Percentiles rank a stretch among this genome's conserved stretches.
Evolutionary conservation across 1,284 basidiomycete genomes (phyloP).

Genomic region (Cutaneotrichosporon daszewskae): DNA sequence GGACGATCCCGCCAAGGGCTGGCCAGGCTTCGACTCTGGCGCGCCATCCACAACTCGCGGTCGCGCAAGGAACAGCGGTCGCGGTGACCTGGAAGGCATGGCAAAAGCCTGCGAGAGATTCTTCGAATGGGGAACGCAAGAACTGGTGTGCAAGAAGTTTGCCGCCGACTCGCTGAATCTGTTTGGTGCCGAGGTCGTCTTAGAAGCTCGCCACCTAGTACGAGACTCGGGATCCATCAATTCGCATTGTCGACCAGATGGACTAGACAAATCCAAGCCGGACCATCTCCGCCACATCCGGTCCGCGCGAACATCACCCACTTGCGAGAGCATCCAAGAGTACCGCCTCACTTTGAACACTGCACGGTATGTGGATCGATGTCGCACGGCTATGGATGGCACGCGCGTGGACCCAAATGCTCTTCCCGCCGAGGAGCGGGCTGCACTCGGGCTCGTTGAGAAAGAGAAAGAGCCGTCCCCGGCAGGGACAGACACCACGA

Average conservation of each 20-base stretch:
- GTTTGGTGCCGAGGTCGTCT: constrained; percentile 31
- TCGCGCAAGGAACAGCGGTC: constrained; percentile 28
- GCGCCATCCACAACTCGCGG: constrained; percentile 17
- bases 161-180: constrained; percentile 32
- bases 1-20: constrained; percentile 23
- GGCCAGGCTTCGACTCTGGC: constrained; percentile 41
- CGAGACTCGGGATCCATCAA: constrained; percentile 13
- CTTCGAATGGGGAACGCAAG: constrained; percentile 83
- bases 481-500: background rate
- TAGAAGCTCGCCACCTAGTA: constrained; percentile 15
- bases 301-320: constrained; percentile 27
- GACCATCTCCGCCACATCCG: constrained; percentile 31
- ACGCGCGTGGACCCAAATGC: constrained; percentile 25
- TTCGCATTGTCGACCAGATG: constrained; percentile 8
- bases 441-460: constrained; percentile 26
- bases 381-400: constrained; percentile 37
- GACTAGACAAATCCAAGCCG: background rate
- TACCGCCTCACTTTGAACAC: constrained; percentile 35
- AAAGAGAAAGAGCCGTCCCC: background rate
- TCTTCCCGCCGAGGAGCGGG: constrained; percentile 14
- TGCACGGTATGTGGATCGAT: constrained; percentile 20
- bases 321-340: constrained; percentile 27
- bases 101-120: constrained; percentile 72
- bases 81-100: constrained; percentile 58
- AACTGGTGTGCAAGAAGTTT: constrained; percentile 48